A percentile compares a stretch with the other conserved stretches of the same genome.
These are phyloP conservation scores for Mycena haematopus DNA, from an alignment of 768 basidiomycete genomes.

Conservation along the genomic window DNA sequence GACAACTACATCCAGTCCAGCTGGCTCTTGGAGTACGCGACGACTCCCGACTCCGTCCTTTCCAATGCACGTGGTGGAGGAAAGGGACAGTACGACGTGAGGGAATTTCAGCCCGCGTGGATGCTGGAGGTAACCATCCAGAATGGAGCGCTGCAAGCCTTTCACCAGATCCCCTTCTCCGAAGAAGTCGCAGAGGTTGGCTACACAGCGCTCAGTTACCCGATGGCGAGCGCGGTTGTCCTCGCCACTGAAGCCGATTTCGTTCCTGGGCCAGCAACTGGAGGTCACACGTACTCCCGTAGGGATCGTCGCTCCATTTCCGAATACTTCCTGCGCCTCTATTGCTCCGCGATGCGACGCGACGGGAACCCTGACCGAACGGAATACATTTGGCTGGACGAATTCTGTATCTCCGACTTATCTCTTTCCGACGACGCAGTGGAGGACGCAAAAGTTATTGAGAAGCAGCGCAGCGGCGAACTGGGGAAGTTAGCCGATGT, in stretches of 20 bases:
- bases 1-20: constrained; percentile 4
- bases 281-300: background rate
- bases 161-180: constrained; percentile 2
- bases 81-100: background rate
- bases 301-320: background rate
- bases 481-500: constrained; percentile 27
- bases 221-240: background rate
- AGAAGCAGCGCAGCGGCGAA: background rate
- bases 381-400: constrained; percentile 23
- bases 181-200: background rate
- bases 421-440: background rate
- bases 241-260: constrained; percentile 5
- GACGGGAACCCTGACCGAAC: background rate
- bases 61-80: background rate
- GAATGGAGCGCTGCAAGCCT: background rate
- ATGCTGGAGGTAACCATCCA: background rate
- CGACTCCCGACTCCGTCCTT: background rate
- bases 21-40: constrained; percentile 14
- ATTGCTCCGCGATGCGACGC: background rate
- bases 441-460: background rate
- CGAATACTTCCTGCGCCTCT: background rate
- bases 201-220: constrained; percentile 15
- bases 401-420: constrained; percentile 14
- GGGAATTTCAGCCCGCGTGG: constrained; percentile 1
- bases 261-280: background rate